Base-by-base conservation (phyloP, 2,329 filamentous ascomycete species). In the Botrytis pseudocinerea region DNA sequence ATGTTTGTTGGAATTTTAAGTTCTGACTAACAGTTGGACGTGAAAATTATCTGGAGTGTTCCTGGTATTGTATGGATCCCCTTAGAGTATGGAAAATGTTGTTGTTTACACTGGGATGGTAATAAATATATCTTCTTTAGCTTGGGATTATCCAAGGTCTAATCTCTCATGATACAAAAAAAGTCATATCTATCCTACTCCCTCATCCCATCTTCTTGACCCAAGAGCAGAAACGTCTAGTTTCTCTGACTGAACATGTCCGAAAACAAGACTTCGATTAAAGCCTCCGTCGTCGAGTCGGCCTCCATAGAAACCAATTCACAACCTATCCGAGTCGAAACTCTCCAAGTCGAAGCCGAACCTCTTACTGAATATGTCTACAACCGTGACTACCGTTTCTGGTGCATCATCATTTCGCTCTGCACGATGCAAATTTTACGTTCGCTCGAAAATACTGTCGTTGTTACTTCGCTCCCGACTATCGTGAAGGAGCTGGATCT, bases 401-500 rank as follows among this genome's bases (percentile, higher is more conserved):
- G 62, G 70, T 54, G 38, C 28, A 59, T 68, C 25, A 68, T 66
- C n/a, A n/a, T n/a, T 35, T 35, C 70, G 32, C 70, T 72, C 46
- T 62, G 70, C n/a, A 51, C 44, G 1, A 68, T 68, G 46, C 40
- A 48, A 35, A 66, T 72, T 14, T 44, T 72, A 0, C 51, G 60
- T 44, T 63, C 70, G 42, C 48, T 72, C 8, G 70, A 72, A 18
- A 51, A 59, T 32, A 72, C 51, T 0, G 63, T 60, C 20, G 57
- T 66, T 6, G 35, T 51, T 38, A 72, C 70, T 40, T 60, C 70
- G 16, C 70, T 72, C 3, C 70, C 70, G 44, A 60, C 59, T 22
- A 72, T 72, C 28, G 63, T 62, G 0, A 44, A 51, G n/a, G 5
- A 40, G 22, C 38, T 60, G 28, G 22, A 35, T 28, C 0, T 44